These are phyloP conservation scores for Magnaporthales sp. DNA, from an alignment of 2,329 filamentous ascomycete species.

Conservation along the genomic window DNA sequence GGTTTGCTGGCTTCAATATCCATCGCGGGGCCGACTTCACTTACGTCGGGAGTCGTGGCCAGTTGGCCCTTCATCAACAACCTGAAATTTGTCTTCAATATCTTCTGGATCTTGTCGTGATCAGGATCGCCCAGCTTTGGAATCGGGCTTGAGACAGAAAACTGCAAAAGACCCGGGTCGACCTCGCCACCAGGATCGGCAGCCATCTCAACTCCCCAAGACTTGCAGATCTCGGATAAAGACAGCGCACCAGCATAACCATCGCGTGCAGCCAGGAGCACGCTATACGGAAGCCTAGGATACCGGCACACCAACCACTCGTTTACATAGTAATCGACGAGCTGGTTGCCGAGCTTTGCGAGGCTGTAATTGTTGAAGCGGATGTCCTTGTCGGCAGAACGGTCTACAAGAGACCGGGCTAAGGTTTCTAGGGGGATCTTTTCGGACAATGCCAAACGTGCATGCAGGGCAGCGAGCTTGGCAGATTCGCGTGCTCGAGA, in stretches of 20 bases:
- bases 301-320: constrained; percentile 85
- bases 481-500: constrained; percentile 62
- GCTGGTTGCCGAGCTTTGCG: constrained; percentile 68
- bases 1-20: neutral
- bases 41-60: constrained; percentile 33
- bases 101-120: neutral
- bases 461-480: constrained; percentile 88
- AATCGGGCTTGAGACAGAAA: constrained; percentile 39
- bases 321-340: constrained; percentile 81
- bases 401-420: constrained; percentile 75
- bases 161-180: constrained; percentile 84
- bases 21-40: neutral
- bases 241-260: constrained; percentile 73
- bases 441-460: constrained; percentile 72
- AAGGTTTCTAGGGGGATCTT: constrained; percentile 81
- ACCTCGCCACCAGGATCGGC: constrained; percentile 83
- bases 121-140: neutral
- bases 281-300: constrained; percentile 81
- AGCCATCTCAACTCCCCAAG: constrained; percentile 91
- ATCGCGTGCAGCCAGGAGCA: constrained; percentile 78
- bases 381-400: constrained; percentile 70
- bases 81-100: neutral
- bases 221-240: constrained; percentile 61
- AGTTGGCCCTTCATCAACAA: neutral
- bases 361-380: constrained; percentile 86